phyloP scores from a whole-genome alignment of 2,329 filamentous ascomycete genomes.

The Orbilia quercus region DNA sequence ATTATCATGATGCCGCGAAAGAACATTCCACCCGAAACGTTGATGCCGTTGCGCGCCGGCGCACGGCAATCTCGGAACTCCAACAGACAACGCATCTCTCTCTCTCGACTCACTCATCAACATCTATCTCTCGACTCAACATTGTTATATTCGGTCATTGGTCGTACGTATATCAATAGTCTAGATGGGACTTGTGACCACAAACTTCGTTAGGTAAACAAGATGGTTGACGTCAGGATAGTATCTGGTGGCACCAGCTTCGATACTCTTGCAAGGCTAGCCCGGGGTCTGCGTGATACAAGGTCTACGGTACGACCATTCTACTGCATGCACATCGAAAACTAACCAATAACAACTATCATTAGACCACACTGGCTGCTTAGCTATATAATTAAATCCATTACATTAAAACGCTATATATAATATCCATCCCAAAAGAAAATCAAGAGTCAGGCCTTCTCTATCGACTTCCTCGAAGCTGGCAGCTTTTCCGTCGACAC shows the following conservation, averaged over 20 bases:
- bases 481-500: constrained; percentile 16
- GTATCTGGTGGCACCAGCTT: no score
- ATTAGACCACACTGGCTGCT: not conserved
- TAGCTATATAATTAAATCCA: not conserved
- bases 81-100: constrained; percentile 43
- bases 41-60: constrained; percentile 28
- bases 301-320: no score
- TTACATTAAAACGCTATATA: not conserved
- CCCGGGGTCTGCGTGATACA: not conserved
- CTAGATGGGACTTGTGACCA: no score
- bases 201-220: no score
- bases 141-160: no score
- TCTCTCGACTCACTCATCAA: no score
- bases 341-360: not conserved
- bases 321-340: not conserved
- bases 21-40: constrained; percentile 38
- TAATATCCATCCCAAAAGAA: not conserved
- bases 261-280: not conserved
- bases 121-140: no score
- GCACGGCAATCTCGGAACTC: constrained; percentile 21
- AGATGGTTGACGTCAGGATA: no score
- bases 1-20: constrained; percentile 1
- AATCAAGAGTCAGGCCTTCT: constrained; percentile 1
- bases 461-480: constrained; percentile 5
- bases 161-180: no score